Percentiles rank a stretch among this genome's conserved stretches.
Conservation (phyloP, 2,329 filamentous ascomycete genomes). For the Arthrobotrys musiformis region DNA sequence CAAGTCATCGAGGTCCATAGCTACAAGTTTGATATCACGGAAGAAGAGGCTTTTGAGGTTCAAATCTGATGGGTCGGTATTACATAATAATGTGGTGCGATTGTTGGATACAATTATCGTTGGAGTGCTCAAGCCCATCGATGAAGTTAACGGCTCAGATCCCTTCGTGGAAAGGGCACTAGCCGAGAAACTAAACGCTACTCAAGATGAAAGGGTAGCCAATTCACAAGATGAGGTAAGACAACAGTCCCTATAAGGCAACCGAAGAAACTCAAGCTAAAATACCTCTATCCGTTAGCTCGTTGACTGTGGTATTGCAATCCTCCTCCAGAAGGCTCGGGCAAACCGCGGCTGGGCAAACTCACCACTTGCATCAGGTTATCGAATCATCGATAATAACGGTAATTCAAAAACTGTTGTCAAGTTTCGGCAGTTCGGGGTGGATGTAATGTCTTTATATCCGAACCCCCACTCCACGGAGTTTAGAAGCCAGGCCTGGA, state of each 20-base stretch:
- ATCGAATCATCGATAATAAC: constrained; percentile 36
- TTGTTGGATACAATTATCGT: constrained; percentile 78
- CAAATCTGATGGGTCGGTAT: constrained; percentile 37
- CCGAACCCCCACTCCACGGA: constrained; percentile 76
- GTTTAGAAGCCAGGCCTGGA: constrained; percentile 78
- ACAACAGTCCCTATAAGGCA: background rate
- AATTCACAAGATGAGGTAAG: constrained; percentile 37
- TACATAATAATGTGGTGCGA: constrained; percentile 63
- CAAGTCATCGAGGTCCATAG: constrained; percentile 32
- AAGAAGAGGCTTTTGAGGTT: constrained; percentile 32
- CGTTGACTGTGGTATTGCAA: constrained; percentile 36
- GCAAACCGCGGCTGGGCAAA: constrained; percentile 23
- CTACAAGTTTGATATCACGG: constrained; percentile 38
- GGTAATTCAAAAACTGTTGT: constrained; percentile 15
- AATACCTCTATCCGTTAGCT: constrained; percentile 3
- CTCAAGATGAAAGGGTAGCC: constrained; percentile 40
- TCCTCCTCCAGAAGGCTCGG: constrained; percentile 39
- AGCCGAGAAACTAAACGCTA: constrained; percentile 41
- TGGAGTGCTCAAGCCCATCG: constrained; percentile 64
- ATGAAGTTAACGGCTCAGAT: constrained; percentile 32
- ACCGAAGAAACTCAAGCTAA: background rate
- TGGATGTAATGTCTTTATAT: constrained; percentile 63
- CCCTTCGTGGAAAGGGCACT: constrained; percentile 28
- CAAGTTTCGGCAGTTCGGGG: constrained; percentile 57
- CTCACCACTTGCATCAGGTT: constrained; percentile 26